These are phyloP conservation scores for Chloroidium sp. DNA, from an alignment of 163 green algal species.

Conservation along the genomic window DNA sequence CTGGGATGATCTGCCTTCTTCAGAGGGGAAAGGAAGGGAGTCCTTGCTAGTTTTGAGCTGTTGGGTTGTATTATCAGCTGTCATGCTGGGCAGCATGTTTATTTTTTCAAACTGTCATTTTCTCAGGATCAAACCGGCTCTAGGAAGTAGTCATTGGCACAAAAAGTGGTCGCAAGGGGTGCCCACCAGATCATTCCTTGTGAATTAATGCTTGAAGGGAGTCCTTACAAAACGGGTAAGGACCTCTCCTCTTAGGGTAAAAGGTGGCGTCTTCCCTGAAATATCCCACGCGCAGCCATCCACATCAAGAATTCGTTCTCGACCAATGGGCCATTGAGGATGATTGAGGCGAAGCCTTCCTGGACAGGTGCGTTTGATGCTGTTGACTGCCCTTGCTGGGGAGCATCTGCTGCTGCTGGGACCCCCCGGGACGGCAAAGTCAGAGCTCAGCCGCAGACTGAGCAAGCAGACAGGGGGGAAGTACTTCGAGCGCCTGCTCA, in stretches of 20 bases:
- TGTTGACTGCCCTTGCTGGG: conserved; percentile 79
- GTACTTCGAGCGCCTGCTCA: conserved; percentile 72
- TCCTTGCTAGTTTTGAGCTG: too few species aligned
- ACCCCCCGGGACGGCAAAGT: conserved; percentile 76
- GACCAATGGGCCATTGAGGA: too few species aligned
- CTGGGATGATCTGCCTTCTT: too few species aligned
- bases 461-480: conserved; percentile 26
- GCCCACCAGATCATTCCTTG: background rate
- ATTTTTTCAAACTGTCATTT: too few species aligned
- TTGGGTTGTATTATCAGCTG: too few species aligned
- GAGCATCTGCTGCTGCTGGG: conserved; percentile 93
- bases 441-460: conserved; percentile 53
- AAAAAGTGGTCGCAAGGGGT: too few species aligned
- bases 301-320: too few species aligned
- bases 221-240: background rate
- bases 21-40: too few species aligned
- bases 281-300: background rate
- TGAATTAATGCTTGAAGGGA: background rate
- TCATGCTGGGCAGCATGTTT: too few species aligned
- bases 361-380: conserved; percentile 75
- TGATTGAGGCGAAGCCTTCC: background rate
- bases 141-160: too few species aligned
- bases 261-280: background rate
- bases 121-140: too few species aligned
- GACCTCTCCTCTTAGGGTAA: background rate